These are phyloP conservation scores for Ustilago lituana DNA, from an alignment of 1,284 basidiomycete species.

Conservation along the genomic window DNA sequence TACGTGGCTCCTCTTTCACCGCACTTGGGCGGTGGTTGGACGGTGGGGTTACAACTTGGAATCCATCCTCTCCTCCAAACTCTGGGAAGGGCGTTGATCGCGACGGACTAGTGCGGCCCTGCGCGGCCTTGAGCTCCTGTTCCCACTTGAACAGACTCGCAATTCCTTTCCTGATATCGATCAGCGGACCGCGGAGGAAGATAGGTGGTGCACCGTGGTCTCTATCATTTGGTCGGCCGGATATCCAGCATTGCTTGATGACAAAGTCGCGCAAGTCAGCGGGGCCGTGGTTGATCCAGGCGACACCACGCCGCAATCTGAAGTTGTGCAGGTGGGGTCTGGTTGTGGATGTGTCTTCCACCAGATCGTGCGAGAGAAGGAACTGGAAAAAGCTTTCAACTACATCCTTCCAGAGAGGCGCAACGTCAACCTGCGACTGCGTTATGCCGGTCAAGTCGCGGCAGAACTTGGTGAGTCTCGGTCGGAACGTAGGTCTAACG, in stretches of 20 bases:
- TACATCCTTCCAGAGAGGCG: conserved; percentile 80
- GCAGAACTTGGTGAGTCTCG: conserved; percentile 83
- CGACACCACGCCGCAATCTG: conserved; percentile 37
- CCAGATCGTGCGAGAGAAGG: conserved; percentile 70
- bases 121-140: conserved; percentile 27
- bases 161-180: conserved; percentile 67
- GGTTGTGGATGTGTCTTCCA: conserved; percentile 47
- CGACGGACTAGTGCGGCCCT: neutral
- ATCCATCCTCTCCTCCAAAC: conserved; percentile 45
- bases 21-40: neutral
- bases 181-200: conserved; percentile 52
- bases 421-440: conserved; percentile 85
- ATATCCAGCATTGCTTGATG: conserved; percentile 82
- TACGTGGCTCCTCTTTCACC: conserved; percentile 14
- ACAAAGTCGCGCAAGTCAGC: conserved; percentile 81
- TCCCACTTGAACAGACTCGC: conserved; percentile 42
- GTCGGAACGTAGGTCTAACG: conserved; percentile 86
- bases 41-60: conserved; percentile 36
- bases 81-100: conserved; percentile 12
- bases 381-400: conserved; percentile 75
- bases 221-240: conserved; percentile 2
- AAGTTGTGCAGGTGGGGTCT: conserved; percentile 21
- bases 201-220: conserved; percentile 39
- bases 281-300: conserved; percentile 71
- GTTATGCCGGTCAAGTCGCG: conserved; percentile 87